phyloP scores from a whole-genome alignment of 495 filamentous ascomycete genomes.

The Aspergillus kassunensis region DNA sequence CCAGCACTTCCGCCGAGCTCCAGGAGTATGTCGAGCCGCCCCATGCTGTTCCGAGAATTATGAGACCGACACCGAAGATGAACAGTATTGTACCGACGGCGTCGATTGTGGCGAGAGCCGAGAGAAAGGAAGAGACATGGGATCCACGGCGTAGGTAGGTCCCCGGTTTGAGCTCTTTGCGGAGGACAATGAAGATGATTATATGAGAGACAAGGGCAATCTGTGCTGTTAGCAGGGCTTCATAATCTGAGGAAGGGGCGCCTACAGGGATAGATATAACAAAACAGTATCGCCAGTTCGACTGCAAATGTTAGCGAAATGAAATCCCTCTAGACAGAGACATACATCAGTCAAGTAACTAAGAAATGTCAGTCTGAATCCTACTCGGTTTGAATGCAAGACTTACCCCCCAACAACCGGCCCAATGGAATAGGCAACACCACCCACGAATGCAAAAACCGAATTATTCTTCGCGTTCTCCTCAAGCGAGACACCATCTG shows the following conservation, averaged over 20 bases:
- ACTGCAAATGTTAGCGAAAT: slow-evolving; percentile 25
- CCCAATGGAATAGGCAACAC: slow-evolving; percentile 49
- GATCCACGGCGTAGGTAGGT: slow-evolving; percentile 20
- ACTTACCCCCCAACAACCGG: slow-evolving; percentile 49
- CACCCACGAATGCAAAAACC: slow-evolving; percentile 48
- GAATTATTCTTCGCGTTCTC: slow-evolving; percentile 58
- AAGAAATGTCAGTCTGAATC: not conserved
- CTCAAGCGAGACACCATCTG: slow-evolving; percentile 51
- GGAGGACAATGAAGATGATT: slow-evolving; percentile 25
- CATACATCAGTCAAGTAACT: slow-evolving; percentile 26
- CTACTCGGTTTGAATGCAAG: not conserved
- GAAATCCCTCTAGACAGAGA: slow-evolving; percentile 7
- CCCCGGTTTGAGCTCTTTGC: slow-evolving; percentile 32
- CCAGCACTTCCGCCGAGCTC: slow-evolving; percentile 46
- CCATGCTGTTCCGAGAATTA: slow-evolving; percentile 58
- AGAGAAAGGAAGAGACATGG: slow-evolving; percentile 21
- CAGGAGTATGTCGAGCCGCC: slow-evolving; percentile 54
- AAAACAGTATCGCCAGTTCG: slow-evolving; percentile 58
- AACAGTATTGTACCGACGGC: slow-evolving; percentile 53
- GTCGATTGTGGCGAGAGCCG: slow-evolving; percentile 50
- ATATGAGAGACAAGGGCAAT: slow-evolving; percentile 30
- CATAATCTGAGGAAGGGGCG: slow-evolving; percentile 3
- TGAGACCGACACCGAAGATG: slow-evolving; percentile 53
- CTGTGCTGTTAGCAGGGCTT: not conserved
- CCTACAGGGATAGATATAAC: slow-evolving; percentile 51